Evolutionary conservation across 352 stramenopile genomes (phyloP).

Genomic region (Bremia lactucae): DNA sequence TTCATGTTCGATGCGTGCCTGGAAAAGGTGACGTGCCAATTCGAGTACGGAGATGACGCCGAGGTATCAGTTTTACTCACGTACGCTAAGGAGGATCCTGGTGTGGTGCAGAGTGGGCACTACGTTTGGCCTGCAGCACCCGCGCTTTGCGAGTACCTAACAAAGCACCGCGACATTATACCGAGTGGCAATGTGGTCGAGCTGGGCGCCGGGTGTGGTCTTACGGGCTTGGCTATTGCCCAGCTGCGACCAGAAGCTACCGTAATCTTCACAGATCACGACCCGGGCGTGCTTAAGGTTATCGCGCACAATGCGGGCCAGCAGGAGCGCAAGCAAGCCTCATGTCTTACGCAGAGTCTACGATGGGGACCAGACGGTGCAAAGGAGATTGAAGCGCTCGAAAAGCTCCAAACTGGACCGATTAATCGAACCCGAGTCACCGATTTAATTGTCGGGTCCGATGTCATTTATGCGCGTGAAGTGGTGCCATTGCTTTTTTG

Average conservation of each 20-base stretch:
- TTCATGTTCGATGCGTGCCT: conserved; percentile 61
- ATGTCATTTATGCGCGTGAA: conserved; percentile 68
- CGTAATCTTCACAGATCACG: conserved; percentile 74
- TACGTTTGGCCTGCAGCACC: conserved; percentile 63
- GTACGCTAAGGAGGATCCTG: conserved; percentile 52
- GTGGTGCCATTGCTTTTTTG: conserved; percentile 65
- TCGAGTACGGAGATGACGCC: conserved; percentile 35
- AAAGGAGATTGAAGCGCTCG: conserved; percentile 41
- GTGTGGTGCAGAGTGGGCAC: conserved; percentile 42
- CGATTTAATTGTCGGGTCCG: conserved; percentile 57
- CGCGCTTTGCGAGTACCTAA: conserved; percentile 55
- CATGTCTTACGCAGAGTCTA: conserved; percentile 48
- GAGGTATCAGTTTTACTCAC: conserved; percentile 61
- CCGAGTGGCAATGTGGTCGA: conserved; percentile 52
- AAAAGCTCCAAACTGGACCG: conserved; percentile 16
- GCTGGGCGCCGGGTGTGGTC: conserved; percentile 51
- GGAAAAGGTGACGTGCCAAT: conserved; percentile 58
- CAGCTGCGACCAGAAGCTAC: conserved; percentile 46
- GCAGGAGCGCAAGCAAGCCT: conserved; percentile 40
- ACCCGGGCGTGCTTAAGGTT: conserved; percentile 72
- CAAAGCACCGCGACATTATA: conserved; percentile 32
- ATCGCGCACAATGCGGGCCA: conserved; percentile 63
- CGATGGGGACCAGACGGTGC: conserved; percentile 51
- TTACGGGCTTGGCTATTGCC: conserved; percentile 51
- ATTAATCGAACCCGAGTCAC: conserved; percentile 9